Evolutionary conservation across 2,329 filamentous ascomycete genomes (phyloP), one percentile per base, ranked within the genome.

Genomic region (Furcasterigmium sp.): DNA sequence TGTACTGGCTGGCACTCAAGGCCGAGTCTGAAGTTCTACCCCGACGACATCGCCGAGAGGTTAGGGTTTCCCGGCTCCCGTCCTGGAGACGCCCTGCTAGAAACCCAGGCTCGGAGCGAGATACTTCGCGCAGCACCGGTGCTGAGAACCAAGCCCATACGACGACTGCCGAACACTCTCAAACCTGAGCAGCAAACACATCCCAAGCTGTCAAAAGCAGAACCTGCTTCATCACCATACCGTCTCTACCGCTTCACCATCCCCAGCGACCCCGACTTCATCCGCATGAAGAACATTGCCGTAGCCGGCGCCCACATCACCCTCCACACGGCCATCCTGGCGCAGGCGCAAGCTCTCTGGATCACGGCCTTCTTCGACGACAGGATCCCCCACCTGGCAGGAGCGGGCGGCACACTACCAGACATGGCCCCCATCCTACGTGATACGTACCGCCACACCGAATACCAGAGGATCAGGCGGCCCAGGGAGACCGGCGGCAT

Each of bases 331-430:
- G 43, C 59, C 4, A 57, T 59, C 21, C 47, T 57, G 10, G 59
- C 63, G 1, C 59, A 65, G 37, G 48, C 56, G 5, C 64, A 66
- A 47, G 73, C 70, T 3, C 61, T 80, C 4, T 79, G 75, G 76
- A 48, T 49, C 35, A 42, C 48, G 4, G 47, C 47, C 40, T 49
- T 45, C 32, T 48, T 49, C 29, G 68, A 73, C 39, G 69, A 68
- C 26, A 62, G 68, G 29, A 59, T 86, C 5, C 47, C 57, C 1
- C 23, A 26, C 23, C 23, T 26, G 11, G 23, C 23, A 7, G 23
- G 7, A 26, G 23, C 23, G 7, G 7, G 11, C 11, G 23, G 23
- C 23, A 7, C 23, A 21, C 13, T 28, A 11, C 23, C 23, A 7
- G 23, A 26, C 23, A 7, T 26, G 7, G 23, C 23, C 11, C 7